These are phyloP conservation scores for Leucoagaricus sp. DNA, from an alignment of 1,284 basidiomycete species.

Conservation along the genomic window DNA sequence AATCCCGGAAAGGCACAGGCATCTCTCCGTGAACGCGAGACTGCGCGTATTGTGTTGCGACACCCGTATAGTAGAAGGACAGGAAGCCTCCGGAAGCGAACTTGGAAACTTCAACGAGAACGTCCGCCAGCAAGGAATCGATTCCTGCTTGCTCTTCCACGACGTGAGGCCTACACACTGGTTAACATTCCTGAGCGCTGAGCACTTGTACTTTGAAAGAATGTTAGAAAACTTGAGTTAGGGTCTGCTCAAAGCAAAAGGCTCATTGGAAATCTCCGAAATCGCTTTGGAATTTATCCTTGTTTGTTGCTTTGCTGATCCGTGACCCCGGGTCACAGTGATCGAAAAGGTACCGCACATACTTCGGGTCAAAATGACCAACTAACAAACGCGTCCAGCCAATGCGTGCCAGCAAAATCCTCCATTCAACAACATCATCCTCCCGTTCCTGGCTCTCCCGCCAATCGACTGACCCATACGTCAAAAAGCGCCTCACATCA, in stretches of 20 bases:
- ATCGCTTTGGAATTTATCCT: too few relatives aligned
- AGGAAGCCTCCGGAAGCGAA: background rate
- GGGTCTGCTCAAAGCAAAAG: too few relatives aligned
- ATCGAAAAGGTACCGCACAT: too few relatives aligned
- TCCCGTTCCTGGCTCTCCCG: slow-evolving; percentile 56
- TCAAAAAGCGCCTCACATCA: slow-evolving; percentile 54
- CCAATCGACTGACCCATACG: slow-evolving; percentile 68
- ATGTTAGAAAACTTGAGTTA: too few relatives aligned
- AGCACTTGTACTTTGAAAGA: too few relatives aligned
- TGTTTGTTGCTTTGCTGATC: too few relatives aligned
- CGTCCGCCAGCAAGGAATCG: background rate
- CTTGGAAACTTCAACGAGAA: background rate
- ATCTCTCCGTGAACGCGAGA: background rate
- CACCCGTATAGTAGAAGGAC: background rate
- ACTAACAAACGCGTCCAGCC: too few relatives aligned
- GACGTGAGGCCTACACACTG: too few relatives aligned
- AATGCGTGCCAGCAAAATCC: slow-evolving; percentile 2
- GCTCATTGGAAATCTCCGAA: too few relatives aligned
- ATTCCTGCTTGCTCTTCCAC: background rate
- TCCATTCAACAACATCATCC: slow-evolving; percentile 11
- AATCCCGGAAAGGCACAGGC: too few relatives aligned
- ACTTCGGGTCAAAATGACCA: background rate
- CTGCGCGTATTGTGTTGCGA: background rate
- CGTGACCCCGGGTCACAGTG: too few relatives aligned
- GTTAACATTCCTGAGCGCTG: too few relatives aligned